Conservation (phyloP, 2,329 filamentous ascomycete species). For the Fusarium poae region DNA sequence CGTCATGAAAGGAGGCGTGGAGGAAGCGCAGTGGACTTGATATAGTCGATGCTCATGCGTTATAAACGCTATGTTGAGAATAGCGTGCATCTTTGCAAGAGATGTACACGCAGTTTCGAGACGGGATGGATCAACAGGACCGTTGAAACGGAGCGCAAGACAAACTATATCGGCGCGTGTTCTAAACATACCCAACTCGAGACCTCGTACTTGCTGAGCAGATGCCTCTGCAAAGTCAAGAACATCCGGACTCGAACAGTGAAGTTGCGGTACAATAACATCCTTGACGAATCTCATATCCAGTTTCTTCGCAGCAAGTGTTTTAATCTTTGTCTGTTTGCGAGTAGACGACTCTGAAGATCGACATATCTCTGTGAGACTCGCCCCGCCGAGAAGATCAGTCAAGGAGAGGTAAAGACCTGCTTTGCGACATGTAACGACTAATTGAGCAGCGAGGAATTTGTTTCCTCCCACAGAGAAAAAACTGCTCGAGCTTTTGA, state of each 20-base stretch:
- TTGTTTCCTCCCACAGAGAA: slow-evolving; percentile 62
- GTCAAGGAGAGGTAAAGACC: slow-evolving; percentile 58
- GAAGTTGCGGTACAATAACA: slow-evolving; percentile 59
- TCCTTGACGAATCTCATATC: slow-evolving; percentile 57
- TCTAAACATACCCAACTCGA: slow-evolving; percentile 63
- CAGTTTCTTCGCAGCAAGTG: slow-evolving; percentile 13
- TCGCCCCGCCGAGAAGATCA: slow-evolving; percentile 58
- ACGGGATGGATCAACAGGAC: slow-evolving; percentile 57
- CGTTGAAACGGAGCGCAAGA: slow-evolving; percentile 63
- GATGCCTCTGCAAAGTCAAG: slow-evolving; percentile 64
- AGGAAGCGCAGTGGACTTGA: slow-evolving; percentile 62
- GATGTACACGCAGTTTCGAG: slow-evolving; percentile 62
- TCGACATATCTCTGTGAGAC: slow-evolving; percentile 62
- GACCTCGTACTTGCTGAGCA: slow-evolving; percentile 60
- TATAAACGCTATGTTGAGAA: slow-evolving; percentile 68
- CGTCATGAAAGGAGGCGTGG: slow-evolving; percentile 59
- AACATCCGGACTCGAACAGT: slow-evolving; percentile 58
- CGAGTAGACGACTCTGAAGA: slow-evolving; percentile 39
- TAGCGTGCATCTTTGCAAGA: slow-evolving; percentile 61
- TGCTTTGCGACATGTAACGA: slow-evolving; percentile 60
- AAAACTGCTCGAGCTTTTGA: slow-evolving; percentile 61
- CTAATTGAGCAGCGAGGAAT: slow-evolving; percentile 59
- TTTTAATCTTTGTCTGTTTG: background rate
- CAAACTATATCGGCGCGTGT: slow-evolving; percentile 62
- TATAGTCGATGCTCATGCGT: slow-evolving; percentile 61